A percentile compares a stretch with the other conserved stretches of the same genome.
Conservation (phyloP, 345 rosid species). For the Aurinia saxatilis region DNA sequence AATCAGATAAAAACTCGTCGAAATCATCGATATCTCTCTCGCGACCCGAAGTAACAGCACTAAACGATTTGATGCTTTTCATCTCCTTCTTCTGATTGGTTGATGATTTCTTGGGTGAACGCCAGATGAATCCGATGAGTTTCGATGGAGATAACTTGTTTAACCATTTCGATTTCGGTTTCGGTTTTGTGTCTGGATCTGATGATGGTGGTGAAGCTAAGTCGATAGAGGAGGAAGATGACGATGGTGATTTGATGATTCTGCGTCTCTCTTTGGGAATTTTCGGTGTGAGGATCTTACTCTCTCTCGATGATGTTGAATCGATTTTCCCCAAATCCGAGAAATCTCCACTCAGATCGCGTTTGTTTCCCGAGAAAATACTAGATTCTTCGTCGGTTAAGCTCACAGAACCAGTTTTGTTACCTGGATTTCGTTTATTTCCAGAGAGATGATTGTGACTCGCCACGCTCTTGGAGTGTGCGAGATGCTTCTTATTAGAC, state of each 20-base stretch:
- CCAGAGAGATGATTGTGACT: slow-evolving; percentile 14
- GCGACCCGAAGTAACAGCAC: slow-evolving; percentile 5
- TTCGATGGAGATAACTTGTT: slow-evolving; percentile 50
- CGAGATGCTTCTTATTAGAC: neutral
- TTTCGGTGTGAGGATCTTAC: slow-evolving; percentile 16
- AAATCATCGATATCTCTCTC: slow-evolving; percentile 34
- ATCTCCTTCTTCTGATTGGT: slow-evolving; percentile 19
- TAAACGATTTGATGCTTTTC: slow-evolving; percentile 13
- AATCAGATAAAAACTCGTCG: slow-evolving; percentile 43
- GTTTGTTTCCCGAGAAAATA: neutral
- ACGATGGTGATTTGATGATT: slow-evolving; percentile 16
- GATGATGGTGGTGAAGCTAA: slow-evolving; percentile 13
- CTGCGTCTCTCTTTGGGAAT: slow-evolving; percentile 19
- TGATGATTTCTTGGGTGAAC: slow-evolving; percentile 42
- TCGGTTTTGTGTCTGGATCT: slow-evolving; percentile 1
- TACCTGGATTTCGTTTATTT: slow-evolving; percentile 14
- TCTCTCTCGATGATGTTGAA: neutral
- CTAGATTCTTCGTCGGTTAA: slow-evolving; percentile 18
- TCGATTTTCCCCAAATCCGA: slow-evolving; percentile 18
- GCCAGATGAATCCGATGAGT: slow-evolving; percentile 54
- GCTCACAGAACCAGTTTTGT: neutral
- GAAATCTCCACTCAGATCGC: slow-evolving; percentile 17
- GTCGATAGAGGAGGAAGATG: slow-evolving; percentile 20
- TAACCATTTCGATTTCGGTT: slow-evolving; percentile 19
- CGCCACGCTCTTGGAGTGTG: slow-evolving; percentile 22